A percentile compares a stretch with the other conserved stretches of the same genome.
Evolutionary conservation across 495 filamentous ascomycete genomes (phyloP).

Genomic region (Aspergillus coremiiformis): DNA sequence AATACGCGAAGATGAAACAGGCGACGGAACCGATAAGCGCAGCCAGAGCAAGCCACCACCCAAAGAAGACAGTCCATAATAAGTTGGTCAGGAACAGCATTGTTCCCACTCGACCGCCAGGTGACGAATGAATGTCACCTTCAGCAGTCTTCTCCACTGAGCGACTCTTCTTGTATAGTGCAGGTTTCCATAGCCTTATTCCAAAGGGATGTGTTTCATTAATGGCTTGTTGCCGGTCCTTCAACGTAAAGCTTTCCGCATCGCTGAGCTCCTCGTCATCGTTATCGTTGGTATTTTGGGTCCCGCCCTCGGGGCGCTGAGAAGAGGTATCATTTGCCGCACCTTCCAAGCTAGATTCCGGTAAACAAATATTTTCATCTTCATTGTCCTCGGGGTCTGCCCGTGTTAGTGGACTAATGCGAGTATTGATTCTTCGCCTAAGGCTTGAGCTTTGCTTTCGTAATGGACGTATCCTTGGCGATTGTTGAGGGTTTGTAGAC

Average conservation of each 20-base stretch:
- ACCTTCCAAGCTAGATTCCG: conserved; percentile 22
- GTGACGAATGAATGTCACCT: conserved; percentile 93
- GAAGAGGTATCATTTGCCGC: conserved; percentile 17
- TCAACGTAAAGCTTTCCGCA: conserved; percentile 69
- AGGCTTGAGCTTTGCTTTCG: conserved; percentile 56
- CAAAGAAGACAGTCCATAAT: conserved; percentile 86
- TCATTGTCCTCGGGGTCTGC: conserved; percentile 50
- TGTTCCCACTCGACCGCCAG: conserved; percentile 76
- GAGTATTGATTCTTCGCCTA: conserved; percentile 56
- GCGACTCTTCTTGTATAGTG: conserved; percentile 92
- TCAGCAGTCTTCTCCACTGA: conserved; percentile 96
- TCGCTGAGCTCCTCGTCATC: conserved; percentile 62
- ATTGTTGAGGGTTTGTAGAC: conserved; percentile 25
- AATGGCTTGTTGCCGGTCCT: conserved; percentile 95
- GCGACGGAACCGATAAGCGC: conserved; percentile 62
- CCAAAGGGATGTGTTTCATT: conserved; percentile 99
- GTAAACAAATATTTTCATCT: conserved; percentile 35
- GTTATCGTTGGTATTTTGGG: conserved; percentile 15
- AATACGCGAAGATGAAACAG: conserved; percentile 74
- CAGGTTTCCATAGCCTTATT: conserved; percentile 98
- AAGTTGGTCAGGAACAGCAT: conserved; percentile 82
- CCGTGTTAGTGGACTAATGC: conserved; percentile 49
- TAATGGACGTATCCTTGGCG: conserved; percentile 34
- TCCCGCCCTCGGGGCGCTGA: conserved; percentile 22
- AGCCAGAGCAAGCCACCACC: conserved; percentile 91